Evolutionary conservation across 768 basidiomycete species (phyloP).

Genomic region (Jaapia argillacea): DNA sequence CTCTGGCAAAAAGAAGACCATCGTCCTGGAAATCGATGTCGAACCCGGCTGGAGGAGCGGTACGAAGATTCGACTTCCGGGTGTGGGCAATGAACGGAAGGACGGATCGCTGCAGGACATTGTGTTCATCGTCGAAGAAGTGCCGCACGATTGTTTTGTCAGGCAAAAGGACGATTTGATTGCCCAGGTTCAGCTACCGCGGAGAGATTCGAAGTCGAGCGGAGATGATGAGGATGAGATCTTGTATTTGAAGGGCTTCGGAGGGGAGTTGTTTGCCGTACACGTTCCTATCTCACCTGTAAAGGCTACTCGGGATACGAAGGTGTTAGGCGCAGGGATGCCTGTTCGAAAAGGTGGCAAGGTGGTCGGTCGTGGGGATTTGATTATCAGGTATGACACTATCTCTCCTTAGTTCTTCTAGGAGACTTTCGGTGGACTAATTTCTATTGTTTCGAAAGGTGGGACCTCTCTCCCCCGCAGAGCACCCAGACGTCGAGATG

Average conservation of each 20-base stretch:
- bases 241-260: constrained; percentile 44
- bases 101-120: constrained; percentile 53
- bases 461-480: no score
- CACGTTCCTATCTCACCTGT: constrained; percentile 44
- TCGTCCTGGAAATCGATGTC: constrained; percentile 50
- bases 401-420: no score
- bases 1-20: constrained; percentile 37
- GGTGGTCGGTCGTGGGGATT: constrained; percentile 47
- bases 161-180: constrained; percentile 49
- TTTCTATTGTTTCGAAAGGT: no score
- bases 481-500: no score
- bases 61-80: constrained; percentile 47
- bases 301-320: constrained; percentile 37
- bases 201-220: constrained; percentile 32
- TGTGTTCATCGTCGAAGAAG: constrained; percentile 54
- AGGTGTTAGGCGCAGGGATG: constrained; percentile 60
- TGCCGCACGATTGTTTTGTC: constrained; percentile 44
- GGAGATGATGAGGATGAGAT: constrained; percentile 32
- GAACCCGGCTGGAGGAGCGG: constrained; percentile 53
- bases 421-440: no score
- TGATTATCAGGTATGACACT: constrained; percentile 59
- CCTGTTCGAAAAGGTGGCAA: constrained; percentile 43
- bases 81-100: constrained; percentile 57
- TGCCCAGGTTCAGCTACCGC: constrained; percentile 44
- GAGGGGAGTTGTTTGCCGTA: constrained; percentile 42